These are phyloP conservation scores for Dactylellina drechsleri DNA, from an alignment of 2,329 filamentous ascomycete species.

Conservation along the genomic window DNA sequence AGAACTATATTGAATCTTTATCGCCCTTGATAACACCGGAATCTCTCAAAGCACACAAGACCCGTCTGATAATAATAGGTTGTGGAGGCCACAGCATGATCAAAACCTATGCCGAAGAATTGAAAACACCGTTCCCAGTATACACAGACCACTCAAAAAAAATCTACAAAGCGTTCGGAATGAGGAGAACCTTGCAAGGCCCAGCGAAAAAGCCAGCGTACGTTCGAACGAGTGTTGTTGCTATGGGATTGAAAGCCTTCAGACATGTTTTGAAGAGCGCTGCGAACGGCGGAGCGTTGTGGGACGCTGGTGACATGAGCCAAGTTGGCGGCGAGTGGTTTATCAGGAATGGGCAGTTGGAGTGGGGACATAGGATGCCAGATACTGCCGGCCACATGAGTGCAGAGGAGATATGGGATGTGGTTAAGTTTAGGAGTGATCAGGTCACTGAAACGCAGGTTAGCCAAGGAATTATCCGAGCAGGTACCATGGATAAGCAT, in stretches of 20 bases:
- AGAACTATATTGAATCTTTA: constrained; percentile 51
- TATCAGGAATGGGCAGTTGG: constrained; percentile 41
- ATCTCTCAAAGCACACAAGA: constrained; percentile 29
- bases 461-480: constrained; percentile 29
- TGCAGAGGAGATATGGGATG: constrained; percentile 52
- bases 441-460: constrained; percentile 19
- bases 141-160: constrained; percentile 44
- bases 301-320: constrained; percentile 51
- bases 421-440: constrained; percentile 44
- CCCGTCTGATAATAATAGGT: constrained; percentile 53
- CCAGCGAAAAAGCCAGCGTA: constrained; percentile 49
- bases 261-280: constrained; percentile 41
- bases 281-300: constrained; percentile 37
- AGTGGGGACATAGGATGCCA: constrained; percentile 51
- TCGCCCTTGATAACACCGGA: constrained; percentile 47
- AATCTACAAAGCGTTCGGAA: constrained; percentile 46
- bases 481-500: constrained; percentile 47
- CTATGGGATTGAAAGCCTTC: constrained; percentile 51
- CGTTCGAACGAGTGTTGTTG: constrained; percentile 41
- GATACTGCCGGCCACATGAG: constrained; percentile 53
- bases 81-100: constrained; percentile 44
- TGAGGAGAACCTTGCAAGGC: constrained; percentile 42
- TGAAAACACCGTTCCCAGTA: constrained; percentile 41
- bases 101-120: constrained; percentile 34
- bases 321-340: constrained; percentile 52